Evolutionary conservation across 2,329 filamentous ascomycete species (phyloP), one percentile per base, ranked within the genome.

Genomic region (Alternaria tenuissima): DNA sequence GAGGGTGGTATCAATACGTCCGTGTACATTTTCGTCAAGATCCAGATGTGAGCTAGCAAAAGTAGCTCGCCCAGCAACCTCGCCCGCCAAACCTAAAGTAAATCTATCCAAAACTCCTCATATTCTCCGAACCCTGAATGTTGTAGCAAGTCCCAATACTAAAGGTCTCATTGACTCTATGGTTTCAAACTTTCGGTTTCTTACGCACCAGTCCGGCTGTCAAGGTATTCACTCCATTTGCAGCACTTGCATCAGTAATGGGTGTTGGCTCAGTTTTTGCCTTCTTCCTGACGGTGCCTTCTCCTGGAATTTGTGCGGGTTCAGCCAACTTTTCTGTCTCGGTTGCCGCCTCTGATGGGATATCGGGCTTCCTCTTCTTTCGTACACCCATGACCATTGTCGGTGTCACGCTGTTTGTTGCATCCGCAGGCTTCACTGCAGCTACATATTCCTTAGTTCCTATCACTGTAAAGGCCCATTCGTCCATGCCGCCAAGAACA

Each of bases 281-380:
- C 52, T 78, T 78, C 66, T 78, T 78, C 51, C 74, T 67, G 11
- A 77, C 71, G 51, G 74, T 41, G 0, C 63, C 67, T 18, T 67
- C 67, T 20, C 62, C 68, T 26, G 76, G 55, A 6, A 62, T 54
- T 34, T 69, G 59, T 14, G 65, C 58, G 18, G 54, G 54, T 30
- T 66, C 61, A 8, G 43, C 36, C 26, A 36, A 24, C 7, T 62
- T 55, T 26, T 52, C 47, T n/a, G 57, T 39, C 14, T 32, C 16
- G 52, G 38, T 36, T n/a, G 53, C 48, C 32, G 38, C 42, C 26
- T 58, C 62, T n/a, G 56, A 56, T 12, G 61, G 38, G 1, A n/a
- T 55, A 30, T 74, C 65, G 18, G 72, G 69, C 52, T 76, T 78
- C 61, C 75, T 70, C 66, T 76, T 77, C 71, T 77, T 78, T 52